These are phyloP conservation scores for Fraxinus pennsylvanica DNA, from an alignment of 257 asterid species.

Conservation along the genomic window DNA sequence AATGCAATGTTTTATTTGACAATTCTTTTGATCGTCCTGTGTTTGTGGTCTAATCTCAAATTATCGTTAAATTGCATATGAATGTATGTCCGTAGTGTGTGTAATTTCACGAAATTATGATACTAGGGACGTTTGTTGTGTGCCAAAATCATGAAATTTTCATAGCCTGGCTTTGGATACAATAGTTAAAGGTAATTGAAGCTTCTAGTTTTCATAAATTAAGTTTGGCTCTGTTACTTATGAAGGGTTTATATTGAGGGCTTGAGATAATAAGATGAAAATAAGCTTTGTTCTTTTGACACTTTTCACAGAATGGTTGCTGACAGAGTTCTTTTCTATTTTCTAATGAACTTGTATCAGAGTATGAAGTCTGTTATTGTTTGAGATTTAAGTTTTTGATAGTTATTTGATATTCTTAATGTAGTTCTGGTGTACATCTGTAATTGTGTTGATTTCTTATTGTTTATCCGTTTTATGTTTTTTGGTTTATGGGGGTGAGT, in stretches of 20 bases:
- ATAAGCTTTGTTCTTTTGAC: background rate
- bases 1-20: background rate
- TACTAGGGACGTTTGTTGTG: background rate
- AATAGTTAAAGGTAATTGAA: background rate
- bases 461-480: background rate
- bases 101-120: slow-evolving; percentile 2
- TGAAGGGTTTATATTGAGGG: background rate
- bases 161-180: background rate
- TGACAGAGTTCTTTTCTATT: slow-evolving; percentile 8
- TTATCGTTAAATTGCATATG: background rate
- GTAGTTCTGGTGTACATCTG: slow-evolving; percentile 11
- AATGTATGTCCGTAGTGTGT: background rate
- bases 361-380: background rate
- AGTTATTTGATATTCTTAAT: slow-evolving; percentile 12
- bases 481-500: background rate
- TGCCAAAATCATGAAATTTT: background rate
- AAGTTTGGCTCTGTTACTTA: background rate
- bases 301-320: background rate
- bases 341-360: background rate
- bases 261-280: background rate
- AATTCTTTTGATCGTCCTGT: background rate
- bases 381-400: background rate
- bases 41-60: background rate
- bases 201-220: slow-evolving; percentile 3
- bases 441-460: background rate